Evolutionary conservation across 2,329 filamentous ascomycete species (phyloP).

Genomic region (Thielaviopsis populi): DNA sequence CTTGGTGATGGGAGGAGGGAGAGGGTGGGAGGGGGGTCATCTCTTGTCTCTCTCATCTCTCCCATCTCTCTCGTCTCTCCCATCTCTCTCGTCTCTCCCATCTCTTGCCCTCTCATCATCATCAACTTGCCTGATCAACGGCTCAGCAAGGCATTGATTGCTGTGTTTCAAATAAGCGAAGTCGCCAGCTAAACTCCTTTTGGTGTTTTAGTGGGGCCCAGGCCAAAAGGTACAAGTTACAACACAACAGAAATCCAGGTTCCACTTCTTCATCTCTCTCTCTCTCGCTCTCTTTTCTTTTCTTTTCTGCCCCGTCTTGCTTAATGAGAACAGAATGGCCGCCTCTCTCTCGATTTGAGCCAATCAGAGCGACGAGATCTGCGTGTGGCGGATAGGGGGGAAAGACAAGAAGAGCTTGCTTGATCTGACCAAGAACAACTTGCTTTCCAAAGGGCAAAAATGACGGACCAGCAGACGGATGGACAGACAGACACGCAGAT

Average conservation of each 20-base stretch:
- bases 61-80: too few relatives aligned
- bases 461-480: too few relatives aligned
- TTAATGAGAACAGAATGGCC: not conserved
- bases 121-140: not conserved
- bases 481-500: not conserved
- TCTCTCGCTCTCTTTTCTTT: not conserved
- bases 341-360: not conserved
- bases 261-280: not conserved
- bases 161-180: constrained; percentile 3
- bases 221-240: not conserved
- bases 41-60: too few relatives aligned
- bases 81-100: too few relatives aligned
- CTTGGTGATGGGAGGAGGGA: too few relatives aligned
- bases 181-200: not conserved
- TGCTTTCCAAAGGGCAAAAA: too few relatives aligned
- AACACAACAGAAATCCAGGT: not conserved
- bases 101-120: not conserved
- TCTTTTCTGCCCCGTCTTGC: too few relatives aligned
- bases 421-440: too few relatives aligned
- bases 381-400: not conserved
- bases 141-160: not conserved
- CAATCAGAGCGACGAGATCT: not conserved
- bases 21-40: too few relatives aligned
- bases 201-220: not conserved
- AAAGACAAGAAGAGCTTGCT: not conserved